Evolutionary conservation across 805 yeast species (phyloP).

Genomic region (Candida ponderosae): DNA sequence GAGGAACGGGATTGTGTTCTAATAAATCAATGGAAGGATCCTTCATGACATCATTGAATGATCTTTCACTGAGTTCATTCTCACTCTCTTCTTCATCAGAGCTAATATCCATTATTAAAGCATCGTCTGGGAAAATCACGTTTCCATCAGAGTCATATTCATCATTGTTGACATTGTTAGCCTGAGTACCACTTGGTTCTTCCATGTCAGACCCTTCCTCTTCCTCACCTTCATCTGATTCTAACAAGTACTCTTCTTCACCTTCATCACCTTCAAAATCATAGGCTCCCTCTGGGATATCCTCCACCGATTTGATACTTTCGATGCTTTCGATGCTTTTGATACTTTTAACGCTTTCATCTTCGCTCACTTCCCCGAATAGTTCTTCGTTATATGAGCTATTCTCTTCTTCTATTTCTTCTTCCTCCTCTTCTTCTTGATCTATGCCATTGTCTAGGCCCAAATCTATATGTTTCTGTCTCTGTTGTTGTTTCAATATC

Average conservation of each 20-base stretch:
- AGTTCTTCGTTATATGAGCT: too few relatives aligned
- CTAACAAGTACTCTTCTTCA: too few relatives aligned
- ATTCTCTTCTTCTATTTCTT: too few relatives aligned
- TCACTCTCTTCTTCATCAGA: slow-evolving; percentile 5
- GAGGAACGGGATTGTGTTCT: too few relatives aligned
- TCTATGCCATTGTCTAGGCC: slow-evolving; percentile 9
- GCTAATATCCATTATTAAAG: slow-evolving; percentile 3
- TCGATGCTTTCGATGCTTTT: too few relatives aligned
- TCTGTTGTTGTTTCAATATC: slow-evolving; percentile 6
- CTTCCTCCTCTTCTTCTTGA: slow-evolving; percentile 4
- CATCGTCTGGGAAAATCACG: slow-evolving; percentile 3
- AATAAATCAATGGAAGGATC: background rate
- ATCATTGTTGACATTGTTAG: background rate
- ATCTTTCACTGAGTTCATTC: slow-evolving; percentile 1
- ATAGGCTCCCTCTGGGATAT: too few relatives aligned
- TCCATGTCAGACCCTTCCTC: too few relatives aligned
- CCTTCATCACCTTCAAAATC: too few relatives aligned
- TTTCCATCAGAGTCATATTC: slow-evolving; percentile 7
- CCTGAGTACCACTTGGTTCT: background rate
- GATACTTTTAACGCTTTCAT: too few relatives aligned
- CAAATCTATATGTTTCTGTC: background rate
- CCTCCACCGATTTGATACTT: too few relatives aligned
- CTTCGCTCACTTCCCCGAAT: too few relatives aligned
- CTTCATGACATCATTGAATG: background rate
- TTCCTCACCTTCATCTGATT: too few relatives aligned